A percentile compares a stretch with the other conserved stretches of the same genome.
These are phyloP conservation scores for Kazachstania psychrophila DNA, from an alignment of 805 yeast species.

Conservation along the genomic window DNA sequence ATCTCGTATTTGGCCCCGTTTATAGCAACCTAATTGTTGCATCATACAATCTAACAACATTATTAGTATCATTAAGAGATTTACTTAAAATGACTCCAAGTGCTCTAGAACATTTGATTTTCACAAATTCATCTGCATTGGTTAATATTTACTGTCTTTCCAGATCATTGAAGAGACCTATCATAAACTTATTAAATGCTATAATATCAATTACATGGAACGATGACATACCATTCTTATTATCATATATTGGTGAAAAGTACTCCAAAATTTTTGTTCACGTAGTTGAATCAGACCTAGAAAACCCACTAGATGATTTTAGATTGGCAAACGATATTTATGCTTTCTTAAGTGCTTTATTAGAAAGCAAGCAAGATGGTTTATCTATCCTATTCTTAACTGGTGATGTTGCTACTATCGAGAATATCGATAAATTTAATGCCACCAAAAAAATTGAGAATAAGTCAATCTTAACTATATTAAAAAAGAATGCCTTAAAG, in stretches of 20 bases:
- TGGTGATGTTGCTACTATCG: conserved; percentile 35
- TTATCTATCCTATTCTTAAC: conserved; percentile 61
- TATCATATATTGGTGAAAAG: conserved; percentile 69
- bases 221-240: conserved; percentile 60
- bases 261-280: conserved; percentile 50
- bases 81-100: conserved; percentile 44
- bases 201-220: conserved; percentile 51
- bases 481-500: conserved; percentile 46
- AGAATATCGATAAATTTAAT: conserved; percentile 9
- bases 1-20: conserved; percentile 11
- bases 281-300: conserved; percentile 53
- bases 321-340: conserved; percentile 47
- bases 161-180: conserved; percentile 38
- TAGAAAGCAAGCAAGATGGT: conserved; percentile 71
- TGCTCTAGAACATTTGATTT: conserved; percentile 53
- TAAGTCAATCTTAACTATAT: conserved; percentile 42
- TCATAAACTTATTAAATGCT: conserved; percentile 48
- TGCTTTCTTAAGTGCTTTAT: conserved; percentile 55
- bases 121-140: conserved; percentile 44
- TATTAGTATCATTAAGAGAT: conserved; percentile 50
- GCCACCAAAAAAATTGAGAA: conserved; percentile 3
- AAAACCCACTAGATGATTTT: conserved; percentile 44
- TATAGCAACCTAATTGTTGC: conserved; percentile 36
- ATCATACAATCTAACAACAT: conserved; percentile 47
- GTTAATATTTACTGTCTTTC: conserved; percentile 43